Percentiles rank a stretch among this genome's conserved stretches.
These are phyloP conservation scores for Fagopyrum tataricum DNA, from an alignment of 148 eudicot genomes.

Conservation along the genomic window DNA sequence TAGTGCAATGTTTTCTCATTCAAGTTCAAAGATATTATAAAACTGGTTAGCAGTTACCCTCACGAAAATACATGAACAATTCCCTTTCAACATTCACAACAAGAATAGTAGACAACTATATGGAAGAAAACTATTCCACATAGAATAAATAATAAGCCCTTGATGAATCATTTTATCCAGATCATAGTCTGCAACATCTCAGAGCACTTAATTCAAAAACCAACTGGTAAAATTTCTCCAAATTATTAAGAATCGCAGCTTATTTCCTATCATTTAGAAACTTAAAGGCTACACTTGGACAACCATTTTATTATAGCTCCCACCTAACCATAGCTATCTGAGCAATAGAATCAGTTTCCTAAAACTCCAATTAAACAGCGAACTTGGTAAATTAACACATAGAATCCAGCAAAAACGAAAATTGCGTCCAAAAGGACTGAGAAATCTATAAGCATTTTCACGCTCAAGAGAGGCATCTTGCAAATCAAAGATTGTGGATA, in stretches of 20 bases:
- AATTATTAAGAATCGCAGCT: not conserved
- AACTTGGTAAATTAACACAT: not conserved
- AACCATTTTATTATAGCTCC: not conserved
- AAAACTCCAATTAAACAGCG: not conserved
- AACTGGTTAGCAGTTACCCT: not conserved
- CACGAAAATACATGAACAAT: not conserved
- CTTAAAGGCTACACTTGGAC: not conserved
- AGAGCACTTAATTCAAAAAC: not conserved
- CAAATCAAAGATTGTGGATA: not conserved
- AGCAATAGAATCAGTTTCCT: not conserved
- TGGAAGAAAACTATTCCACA: not conserved
- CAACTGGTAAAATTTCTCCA: not conserved
- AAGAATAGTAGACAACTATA: not conserved
- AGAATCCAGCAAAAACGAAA: not conserved
- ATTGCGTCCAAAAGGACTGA: not conserved
- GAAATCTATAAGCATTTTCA: not conserved
- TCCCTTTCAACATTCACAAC: not conserved
- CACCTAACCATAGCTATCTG: not conserved
- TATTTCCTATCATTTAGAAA: not conserved
- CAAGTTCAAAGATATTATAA: not conserved
- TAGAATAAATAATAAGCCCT: not conserved
- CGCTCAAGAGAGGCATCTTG: not conserved
- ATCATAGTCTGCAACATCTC: not conserved
- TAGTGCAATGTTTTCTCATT: not conserved
- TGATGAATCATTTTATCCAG: not conserved